Evolutionary conservation across 352 stramenopile species (phyloP).

Genomic region (Blastocystis sp.): DNA sequence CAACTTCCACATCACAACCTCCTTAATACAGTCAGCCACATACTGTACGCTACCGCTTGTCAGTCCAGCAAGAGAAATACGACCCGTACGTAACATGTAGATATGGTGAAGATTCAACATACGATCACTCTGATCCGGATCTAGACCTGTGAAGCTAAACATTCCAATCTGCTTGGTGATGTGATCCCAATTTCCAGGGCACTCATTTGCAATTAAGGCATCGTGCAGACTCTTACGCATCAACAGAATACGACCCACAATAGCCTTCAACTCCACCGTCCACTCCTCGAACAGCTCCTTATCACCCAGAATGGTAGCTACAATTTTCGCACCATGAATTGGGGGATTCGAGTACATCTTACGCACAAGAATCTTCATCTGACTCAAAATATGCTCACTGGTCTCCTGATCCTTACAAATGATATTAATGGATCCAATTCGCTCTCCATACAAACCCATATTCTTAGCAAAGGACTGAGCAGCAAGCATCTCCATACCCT

Average conservation of each 20-base stretch:
- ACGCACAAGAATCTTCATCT: conserved; percentile 87
- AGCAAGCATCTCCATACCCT: conserved; percentile 82
- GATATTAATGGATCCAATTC: conserved; percentile 83
- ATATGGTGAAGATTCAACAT: conserved; percentile 94
- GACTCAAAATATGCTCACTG: conserved; percentile 78
- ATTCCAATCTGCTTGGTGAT: conserved; percentile 96
- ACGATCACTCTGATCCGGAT: conserved; percentile 86
- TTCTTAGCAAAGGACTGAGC: conserved; percentile 89
- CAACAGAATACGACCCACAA: conserved; percentile 70
- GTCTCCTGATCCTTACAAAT: conserved; percentile 80
- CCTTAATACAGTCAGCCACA: conserved; percentile 88
- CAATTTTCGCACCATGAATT: conserved; percentile 85
- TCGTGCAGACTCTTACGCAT: conserved; percentile 74
- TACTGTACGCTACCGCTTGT: conserved; percentile 94
- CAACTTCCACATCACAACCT: conserved; percentile 78
- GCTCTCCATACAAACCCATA: conserved; percentile 88
- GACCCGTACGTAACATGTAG: conserved; percentile 94
- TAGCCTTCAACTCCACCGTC: conserved; percentile 71
- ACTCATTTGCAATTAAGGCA: conserved; percentile 82
- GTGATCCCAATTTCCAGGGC: conserved; percentile 87
- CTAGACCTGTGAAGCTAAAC: conserved; percentile 88
- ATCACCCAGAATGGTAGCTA: conserved; percentile 84
- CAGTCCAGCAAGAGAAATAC: conserved; percentile 92
- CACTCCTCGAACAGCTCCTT: conserved; percentile 82
- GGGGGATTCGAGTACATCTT: conserved; percentile 90